Conservation (phyloP, 441 rosid genomes). For the Monsonia emarginata region DNA sequence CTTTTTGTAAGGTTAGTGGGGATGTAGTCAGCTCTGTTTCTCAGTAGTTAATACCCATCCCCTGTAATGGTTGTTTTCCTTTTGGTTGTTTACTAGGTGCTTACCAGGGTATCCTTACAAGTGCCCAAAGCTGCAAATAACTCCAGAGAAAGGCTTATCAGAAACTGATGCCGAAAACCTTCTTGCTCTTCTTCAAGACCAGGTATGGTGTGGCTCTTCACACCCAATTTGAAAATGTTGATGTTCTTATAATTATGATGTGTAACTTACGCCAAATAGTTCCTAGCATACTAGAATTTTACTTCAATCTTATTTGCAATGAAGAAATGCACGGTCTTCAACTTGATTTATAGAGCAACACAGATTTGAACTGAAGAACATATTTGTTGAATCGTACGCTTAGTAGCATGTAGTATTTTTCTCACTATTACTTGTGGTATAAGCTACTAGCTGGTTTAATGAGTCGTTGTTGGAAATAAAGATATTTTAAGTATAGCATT, state of each 20-base stretch:
- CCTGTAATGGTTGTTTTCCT: conserved; percentile 12
- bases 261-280: not conserved
- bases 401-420: not conserved
- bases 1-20: conserved; percentile 60
- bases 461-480: not conserved
- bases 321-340: not conserved
- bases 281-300: not conserved
- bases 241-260: not conserved
- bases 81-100: conserved; percentile 40
- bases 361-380: not conserved
- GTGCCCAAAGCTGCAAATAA: conserved; percentile 73
- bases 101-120: conserved; percentile 94
- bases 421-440: not conserved
- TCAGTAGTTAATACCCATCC: not conserved
- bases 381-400: not conserved
- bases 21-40: conserved; percentile 13
- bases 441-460: not conserved
- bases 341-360: not conserved
- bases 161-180: conserved; percentile 61
- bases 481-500: not conserved
- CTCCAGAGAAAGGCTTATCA: conserved; percentile 73
- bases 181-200: conserved; percentile 70
- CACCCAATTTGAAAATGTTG: not conserved
- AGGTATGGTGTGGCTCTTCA: conserved; percentile 35
- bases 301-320: not conserved